Conservation (phyloP, 208 protist genomes). For the Leishmania braziliensis region DNA sequence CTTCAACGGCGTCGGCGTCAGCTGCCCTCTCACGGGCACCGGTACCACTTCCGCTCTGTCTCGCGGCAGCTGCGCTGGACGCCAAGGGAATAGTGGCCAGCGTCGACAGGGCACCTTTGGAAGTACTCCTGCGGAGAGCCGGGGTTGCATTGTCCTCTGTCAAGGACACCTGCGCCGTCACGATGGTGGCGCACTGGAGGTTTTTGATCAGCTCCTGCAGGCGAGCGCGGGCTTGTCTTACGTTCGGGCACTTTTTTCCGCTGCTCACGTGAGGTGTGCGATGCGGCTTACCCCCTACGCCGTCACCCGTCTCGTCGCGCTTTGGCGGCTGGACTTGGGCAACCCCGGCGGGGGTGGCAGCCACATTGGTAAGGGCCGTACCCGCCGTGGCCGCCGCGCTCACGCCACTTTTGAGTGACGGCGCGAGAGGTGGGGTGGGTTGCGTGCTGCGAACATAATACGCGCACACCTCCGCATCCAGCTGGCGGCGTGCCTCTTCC, state of each 20-base stretch:
- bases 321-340: slow-evolving; percentile 1
- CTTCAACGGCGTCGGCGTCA: not conserved
- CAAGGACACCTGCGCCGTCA: slow-evolving; percentile 16
- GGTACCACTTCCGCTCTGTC: not conserved
- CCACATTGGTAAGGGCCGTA: not conserved
- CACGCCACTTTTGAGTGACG: slow-evolving; percentile 37
- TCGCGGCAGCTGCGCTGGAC: not conserved
- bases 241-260: not conserved
- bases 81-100: not conserved
- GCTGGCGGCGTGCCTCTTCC: slow-evolving; percentile 28
- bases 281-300: not conserved
- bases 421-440: slow-evolving; percentile 35
- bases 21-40: not conserved
- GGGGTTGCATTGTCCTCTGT: not conserved
- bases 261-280: not conserved
- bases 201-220: slow-evolving; percentile 22
- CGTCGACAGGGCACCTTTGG: not conserved
- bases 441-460: slow-evolving; percentile 16
- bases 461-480: slow-evolving; percentile 21
- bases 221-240: slow-evolving; percentile 20
- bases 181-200: slow-evolving; percentile 21
- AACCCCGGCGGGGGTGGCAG: not conserved
- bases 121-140: not conserved
- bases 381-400: slow-evolving; percentile 1
- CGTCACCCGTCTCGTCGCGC: not conserved